phyloP scores from a whole-genome alignment of 1,139 yeast genomes.

The Tardiomyces depauwii region DNA sequence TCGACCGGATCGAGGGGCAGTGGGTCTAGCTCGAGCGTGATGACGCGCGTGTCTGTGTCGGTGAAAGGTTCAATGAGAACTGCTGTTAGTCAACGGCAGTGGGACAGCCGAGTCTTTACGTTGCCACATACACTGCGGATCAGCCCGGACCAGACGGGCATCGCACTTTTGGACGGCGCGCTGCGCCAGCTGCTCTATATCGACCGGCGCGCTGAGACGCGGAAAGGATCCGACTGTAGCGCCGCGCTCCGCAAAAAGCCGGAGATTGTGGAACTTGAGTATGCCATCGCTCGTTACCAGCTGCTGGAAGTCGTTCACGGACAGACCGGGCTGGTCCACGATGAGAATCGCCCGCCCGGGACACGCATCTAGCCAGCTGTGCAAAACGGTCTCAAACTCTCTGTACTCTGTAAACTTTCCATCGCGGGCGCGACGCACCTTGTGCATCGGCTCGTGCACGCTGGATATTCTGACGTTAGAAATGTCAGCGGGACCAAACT shows the following conservation, averaged over 20 bases:
- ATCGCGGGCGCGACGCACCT: slow-evolving; percentile 12
- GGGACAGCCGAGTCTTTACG: not conserved
- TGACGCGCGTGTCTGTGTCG: slow-evolving; percentile 51
- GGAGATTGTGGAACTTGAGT: slow-evolving; percentile 40
- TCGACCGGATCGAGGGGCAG: slow-evolving; percentile 32
- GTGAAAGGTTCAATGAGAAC: slow-evolving; percentile 29
- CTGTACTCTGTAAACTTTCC: slow-evolving; percentile 19
- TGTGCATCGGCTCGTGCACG: slow-evolving; percentile 17
- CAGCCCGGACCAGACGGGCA: slow-evolving; percentile 31
- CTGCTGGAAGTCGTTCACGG: slow-evolving; percentile 42
- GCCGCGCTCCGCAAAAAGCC: slow-evolving; percentile 44
- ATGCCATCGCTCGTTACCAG: slow-evolving; percentile 19
- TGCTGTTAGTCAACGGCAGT: not conserved
- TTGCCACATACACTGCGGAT: slow-evolving; percentile 28
- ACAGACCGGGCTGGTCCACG: slow-evolving; percentile 60
- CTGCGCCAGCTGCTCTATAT: slow-evolving; percentile 36
- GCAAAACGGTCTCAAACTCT: slow-evolving; percentile 37
- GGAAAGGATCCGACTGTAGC: slow-evolving; percentile 59
- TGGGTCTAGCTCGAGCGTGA: slow-evolving; percentile 41
- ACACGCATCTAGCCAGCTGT: slow-evolving; percentile 46
- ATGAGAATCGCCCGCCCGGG: slow-evolving; percentile 59
- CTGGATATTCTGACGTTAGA: slow-evolving; percentile 23
- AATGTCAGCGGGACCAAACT: not conserved
- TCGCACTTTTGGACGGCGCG: slow-evolving; percentile 37
- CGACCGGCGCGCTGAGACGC: slow-evolving; percentile 35